Base-by-base conservation (phyloP, 371 early-diverging fungal species). In the Mortierella sp. region DNA sequence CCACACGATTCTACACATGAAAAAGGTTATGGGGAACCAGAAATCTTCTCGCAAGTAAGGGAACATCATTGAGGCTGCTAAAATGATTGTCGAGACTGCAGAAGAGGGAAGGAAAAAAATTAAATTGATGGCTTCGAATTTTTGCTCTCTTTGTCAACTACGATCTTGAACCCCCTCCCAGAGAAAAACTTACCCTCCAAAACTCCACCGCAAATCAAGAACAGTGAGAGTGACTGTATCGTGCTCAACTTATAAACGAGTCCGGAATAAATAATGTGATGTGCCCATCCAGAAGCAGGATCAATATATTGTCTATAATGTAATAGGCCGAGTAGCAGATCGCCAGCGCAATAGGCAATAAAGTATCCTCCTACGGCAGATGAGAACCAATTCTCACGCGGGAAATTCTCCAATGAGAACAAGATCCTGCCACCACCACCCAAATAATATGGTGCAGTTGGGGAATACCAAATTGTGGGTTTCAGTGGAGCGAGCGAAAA, bases 361-460 rank as follows among this genome's bases (percentile, higher is more conserved):
- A 76, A 64, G 56, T 71, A 76, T 2, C 77, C 77, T 2, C 59
- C 29, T 45, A 64, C 0, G 12, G 51, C 54, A 1, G 62, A 60
- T 12, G 68, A 64, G 34, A 57, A 57, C 35, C 64, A 59, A 0
- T 61, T 49, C 29, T 68, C 72, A 2, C 66, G 69, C 1, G 70
- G 76, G 32, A 66, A 75, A 35, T 70, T 69, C 55, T 72, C 78
- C 45, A 72, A 17, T 32, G 78, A 77, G 56, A 72, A 23, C 7
- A 77, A 22, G 2, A 77, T 45, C 15, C 78, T 55, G 15, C 78
- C 78, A 34, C 78, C 78, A 1, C 78, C 78, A 17, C 78, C 78
- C 31, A 77, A 31, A 29, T 64, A 76, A 37, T 71, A 71, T 5
- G 77, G 72, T 15, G 71, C 68, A 26, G 49, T 56, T 7, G 43